These are phyloP conservation scores for Hirschioporus abietinus DNA, from an alignment of 768 basidiomycete genomes.

Conservation along the genomic window DNA sequence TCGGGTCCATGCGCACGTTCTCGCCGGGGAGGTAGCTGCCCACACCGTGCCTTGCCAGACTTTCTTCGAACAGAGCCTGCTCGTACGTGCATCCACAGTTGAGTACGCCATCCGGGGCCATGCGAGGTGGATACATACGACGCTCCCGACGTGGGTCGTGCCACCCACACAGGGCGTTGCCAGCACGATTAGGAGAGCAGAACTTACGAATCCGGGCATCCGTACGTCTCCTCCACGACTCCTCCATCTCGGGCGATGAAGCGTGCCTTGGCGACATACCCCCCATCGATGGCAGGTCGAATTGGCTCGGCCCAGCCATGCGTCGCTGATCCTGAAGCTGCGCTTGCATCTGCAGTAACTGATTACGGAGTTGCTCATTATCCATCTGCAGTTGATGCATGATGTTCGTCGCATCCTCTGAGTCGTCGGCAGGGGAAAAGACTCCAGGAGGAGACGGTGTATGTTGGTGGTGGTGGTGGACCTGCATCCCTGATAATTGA, in stretches of 20 bases:
- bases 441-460: neutral
- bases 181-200: slow-evolving; percentile 81
- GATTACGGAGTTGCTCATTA: neutral
- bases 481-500: neutral
- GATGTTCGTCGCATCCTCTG: neutral
- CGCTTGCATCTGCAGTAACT: neutral
- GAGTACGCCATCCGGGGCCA: slow-evolving; percentile 70
- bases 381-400: neutral
- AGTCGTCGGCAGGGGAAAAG: neutral
- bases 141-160: slow-evolving; percentile 86
- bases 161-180: slow-evolving; percentile 87
- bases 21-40: slow-evolving; percentile 84
- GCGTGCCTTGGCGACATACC: slow-evolving; percentile 20
- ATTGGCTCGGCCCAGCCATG: neutral
- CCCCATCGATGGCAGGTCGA: neutral
- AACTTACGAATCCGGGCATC: slow-evolving; percentile 64
- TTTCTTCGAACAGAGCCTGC: slow-evolving; percentile 84
- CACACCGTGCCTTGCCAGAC: slow-evolving; percentile 69
- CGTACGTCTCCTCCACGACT: slow-evolving; percentile 68
- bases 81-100: slow-evolving; percentile 86
- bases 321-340: neutral
- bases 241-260: slow-evolving; percentile 43
- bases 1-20: slow-evolving; percentile 84
- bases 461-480: neutral
- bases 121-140: slow-evolving; percentile 68